These are phyloP conservation scores for Fusarium tricinctum DNA, from an alignment of 2,329 filamentous ascomycete genomes.

Conservation along the genomic window DNA sequence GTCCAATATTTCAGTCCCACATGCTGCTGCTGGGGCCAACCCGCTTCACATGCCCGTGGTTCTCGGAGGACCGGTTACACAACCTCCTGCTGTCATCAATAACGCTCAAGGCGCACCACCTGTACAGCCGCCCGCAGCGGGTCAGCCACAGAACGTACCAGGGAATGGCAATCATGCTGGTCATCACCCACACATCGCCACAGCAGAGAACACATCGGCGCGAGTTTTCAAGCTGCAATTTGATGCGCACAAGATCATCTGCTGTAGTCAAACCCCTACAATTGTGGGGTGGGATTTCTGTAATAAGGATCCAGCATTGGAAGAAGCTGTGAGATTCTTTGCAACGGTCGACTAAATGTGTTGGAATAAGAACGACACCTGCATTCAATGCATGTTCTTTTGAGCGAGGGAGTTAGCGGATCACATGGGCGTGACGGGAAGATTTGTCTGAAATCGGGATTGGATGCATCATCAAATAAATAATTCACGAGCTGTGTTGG, in stretches of 20 bases:
- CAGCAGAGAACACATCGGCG: slow-evolving; percentile 63
- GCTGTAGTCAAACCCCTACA: slow-evolving; percentile 89
- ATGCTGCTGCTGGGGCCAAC: slow-evolving; percentile 15
- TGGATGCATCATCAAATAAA: slow-evolving; percentile 30
- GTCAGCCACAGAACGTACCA: slow-evolving; percentile 23
- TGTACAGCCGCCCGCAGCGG: slow-evolving; percentile 23
- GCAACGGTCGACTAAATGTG: slow-evolving; percentile 64
- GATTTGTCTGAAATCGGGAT: slow-evolving; percentile 10
- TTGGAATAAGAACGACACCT: neutral
- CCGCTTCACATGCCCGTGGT: neutral
- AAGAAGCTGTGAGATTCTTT: slow-evolving; percentile 84
- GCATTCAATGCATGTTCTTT: slow-evolving; percentile 33
- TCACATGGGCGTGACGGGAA: slow-evolving; percentile 11
- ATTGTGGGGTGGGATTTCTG: slow-evolving; percentile 99
- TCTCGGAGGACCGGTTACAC: slow-evolving; percentile 14
- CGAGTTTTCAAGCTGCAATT: slow-evolving; percentile 98
- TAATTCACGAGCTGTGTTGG: slow-evolving; percentile 4
- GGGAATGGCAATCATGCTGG: slow-evolving; percentile 53
- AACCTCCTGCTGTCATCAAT: slow-evolving; percentile 32
- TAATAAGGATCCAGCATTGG: slow-evolving; percentile 83
- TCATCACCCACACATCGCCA: slow-evolving; percentile 61
- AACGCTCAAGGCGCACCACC: slow-evolving; percentile 45
- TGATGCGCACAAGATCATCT: slow-evolving; percentile 91
- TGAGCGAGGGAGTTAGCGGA: slow-evolving; percentile 42
- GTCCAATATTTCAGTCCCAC: slow-evolving; percentile 4